Conservation (phyloP, 345 rosid species). For the Brassica rapa region DNA sequence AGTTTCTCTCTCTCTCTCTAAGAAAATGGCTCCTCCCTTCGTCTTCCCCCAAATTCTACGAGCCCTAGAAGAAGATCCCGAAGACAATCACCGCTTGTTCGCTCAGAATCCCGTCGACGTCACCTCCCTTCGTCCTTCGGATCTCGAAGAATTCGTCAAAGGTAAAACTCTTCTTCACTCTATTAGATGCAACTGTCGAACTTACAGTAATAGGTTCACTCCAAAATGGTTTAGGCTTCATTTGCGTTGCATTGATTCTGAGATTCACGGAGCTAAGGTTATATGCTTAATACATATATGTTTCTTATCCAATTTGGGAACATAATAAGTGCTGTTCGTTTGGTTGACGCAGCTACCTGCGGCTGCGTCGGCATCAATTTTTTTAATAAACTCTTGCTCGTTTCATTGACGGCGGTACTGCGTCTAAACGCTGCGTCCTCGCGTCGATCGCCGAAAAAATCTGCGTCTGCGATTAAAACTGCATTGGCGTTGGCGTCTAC, state of each 20-base stretch:
- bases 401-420: no score
- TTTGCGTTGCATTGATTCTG: background rate
- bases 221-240: background rate
- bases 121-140: conserved; percentile 56
- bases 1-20: conserved; percentile 24
- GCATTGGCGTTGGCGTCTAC: no score
- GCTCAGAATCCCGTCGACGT: conserved; percentile 60
- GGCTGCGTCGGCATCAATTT: no score
- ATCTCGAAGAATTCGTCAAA: conserved; percentile 91
- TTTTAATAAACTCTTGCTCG: no score
- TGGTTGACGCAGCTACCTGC: no score
- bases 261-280: background rate
- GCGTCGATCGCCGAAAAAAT: no score
- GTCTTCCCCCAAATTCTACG: conserved; percentile 70
- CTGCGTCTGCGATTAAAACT: no score
- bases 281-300: no score
- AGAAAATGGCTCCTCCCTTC: conserved; percentile 73
- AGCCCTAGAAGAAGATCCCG: conserved; percentile 65
- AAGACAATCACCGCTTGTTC: conserved; percentile 52
- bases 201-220: background rate
- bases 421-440: no score
- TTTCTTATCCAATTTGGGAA: no score
- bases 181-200: background rate
- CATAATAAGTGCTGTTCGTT: no score
- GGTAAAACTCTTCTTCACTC: conserved; percentile 46